A percentile compares a stretch with the other conserved stretches of the same genome.
Conservation (phyloP, 192 early-diverging fungal genomes). For the Jimgerdemannia flammicorona region DNA sequence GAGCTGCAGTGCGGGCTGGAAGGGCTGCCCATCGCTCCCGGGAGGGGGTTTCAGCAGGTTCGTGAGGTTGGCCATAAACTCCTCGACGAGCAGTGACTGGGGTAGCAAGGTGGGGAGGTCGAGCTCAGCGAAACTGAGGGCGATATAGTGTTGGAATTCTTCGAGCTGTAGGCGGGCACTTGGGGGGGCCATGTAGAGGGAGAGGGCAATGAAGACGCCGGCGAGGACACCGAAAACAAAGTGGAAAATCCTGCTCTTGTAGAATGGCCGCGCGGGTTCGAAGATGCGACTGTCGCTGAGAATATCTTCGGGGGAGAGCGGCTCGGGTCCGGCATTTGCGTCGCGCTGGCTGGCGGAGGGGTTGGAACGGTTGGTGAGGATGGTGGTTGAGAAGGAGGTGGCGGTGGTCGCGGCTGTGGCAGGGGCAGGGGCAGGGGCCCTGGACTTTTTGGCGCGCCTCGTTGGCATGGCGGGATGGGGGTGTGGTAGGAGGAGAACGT, state of each 20-base stretch:
- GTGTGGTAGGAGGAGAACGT: too few species aligned
- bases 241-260: background rate
- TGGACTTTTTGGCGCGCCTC: background rate
- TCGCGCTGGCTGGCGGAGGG: background rate
- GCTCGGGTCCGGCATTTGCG: background rate
- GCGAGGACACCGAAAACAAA: background rate
- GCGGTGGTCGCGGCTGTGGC: background rate
- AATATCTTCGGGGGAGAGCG: background rate
- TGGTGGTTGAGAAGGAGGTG: background rate
- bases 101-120: conserved; percentile 39
- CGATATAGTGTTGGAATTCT: background rate
- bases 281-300: background rate
- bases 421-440: background rate
- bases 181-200: background rate
- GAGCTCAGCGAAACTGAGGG: conserved; percentile 6
- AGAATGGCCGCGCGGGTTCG: background rate
- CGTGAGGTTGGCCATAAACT: conserved; percentile 38
- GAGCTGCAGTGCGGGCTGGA: background rate
- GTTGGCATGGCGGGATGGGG: background rate
- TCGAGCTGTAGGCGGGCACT: background rate
- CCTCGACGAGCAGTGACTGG: conserved; percentile 35
- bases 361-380: background rate
- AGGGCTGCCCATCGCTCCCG: background rate
- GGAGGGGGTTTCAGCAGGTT: conserved; percentile 14
- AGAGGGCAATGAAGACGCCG: background rate